These are phyloP conservation scores for Steccherinum ochraceum DNA, from an alignment of 768 basidiomycete genomes.

Conservation along the genomic window DNA sequence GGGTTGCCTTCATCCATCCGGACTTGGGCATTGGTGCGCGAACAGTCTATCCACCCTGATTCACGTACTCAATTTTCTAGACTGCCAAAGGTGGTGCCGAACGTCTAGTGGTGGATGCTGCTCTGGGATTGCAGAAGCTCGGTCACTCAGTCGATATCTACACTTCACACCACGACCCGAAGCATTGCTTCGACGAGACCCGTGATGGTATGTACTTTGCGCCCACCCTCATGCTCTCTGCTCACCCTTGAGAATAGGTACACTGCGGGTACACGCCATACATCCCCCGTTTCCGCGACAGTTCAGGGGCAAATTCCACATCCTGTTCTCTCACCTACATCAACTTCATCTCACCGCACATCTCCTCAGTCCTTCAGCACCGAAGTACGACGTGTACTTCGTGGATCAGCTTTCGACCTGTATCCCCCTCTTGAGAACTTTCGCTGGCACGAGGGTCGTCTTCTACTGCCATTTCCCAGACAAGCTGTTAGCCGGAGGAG, in stretches of 20 bases:
- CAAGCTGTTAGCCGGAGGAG: slow-evolving; percentile 77
- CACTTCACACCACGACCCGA: slow-evolving; percentile 86
- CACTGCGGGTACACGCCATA: slow-evolving; percentile 68
- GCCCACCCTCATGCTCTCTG: neutral
- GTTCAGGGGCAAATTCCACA: slow-evolving; percentile 75
- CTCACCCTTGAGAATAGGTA: slow-evolving; percentile 43
- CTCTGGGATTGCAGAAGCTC: slow-evolving; percentile 75
- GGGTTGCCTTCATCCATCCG: slow-evolving; percentile 86
- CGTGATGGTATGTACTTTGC: slow-evolving; percentile 58
- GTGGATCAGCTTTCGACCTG: slow-evolving; percentile 95
- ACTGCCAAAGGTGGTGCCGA: slow-evolving; percentile 79
- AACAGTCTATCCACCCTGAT: neutral
- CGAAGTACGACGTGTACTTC: slow-evolving; percentile 77
- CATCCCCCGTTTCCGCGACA: slow-evolving; percentile 76
- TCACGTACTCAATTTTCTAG: neutral
- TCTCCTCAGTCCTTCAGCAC: slow-evolving; percentile 45
- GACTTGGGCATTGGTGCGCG: slow-evolving; percentile 85
- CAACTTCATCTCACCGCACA: slow-evolving; percentile 77
- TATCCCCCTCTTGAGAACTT: slow-evolving; percentile 69
- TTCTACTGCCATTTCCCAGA: slow-evolving; percentile 99
- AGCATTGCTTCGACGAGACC: slow-evolving; percentile 92
- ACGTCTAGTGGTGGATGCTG: slow-evolving; percentile 91
- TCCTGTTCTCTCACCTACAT: slow-evolving; percentile 81
- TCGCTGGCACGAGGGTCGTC: slow-evolving; percentile 73
- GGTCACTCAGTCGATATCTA: slow-evolving; percentile 88